phyloP scores from a whole-genome alignment of 306 rosid genomes.

The Quercus ilex region DNA sequence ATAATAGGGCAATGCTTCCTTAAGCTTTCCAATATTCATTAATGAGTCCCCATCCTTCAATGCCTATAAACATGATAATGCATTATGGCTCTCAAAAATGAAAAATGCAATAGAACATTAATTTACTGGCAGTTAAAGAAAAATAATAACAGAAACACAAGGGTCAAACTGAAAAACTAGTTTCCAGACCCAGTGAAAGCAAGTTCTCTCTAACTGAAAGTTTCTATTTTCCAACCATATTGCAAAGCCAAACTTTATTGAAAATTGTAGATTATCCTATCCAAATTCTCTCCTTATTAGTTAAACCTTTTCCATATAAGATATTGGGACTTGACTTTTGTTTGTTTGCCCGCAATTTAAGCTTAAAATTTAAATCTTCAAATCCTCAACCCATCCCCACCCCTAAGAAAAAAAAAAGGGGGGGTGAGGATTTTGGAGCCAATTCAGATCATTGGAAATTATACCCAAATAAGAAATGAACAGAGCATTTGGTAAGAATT shows the following conservation, averaged over 20 bases:
- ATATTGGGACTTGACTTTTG: background rate
- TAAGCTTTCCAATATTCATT: conserved; percentile 68
- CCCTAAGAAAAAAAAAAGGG: too few relatives aligned
- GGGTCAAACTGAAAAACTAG: background rate
- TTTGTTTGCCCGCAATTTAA: background rate
- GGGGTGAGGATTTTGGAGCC: too few relatives aligned
- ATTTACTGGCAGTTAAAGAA: conserved; percentile 2
- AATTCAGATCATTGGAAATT: too few relatives aligned
- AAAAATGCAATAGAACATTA: conserved; percentile 2
- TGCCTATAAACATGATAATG: conserved; percentile 34
- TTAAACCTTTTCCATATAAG: background rate
- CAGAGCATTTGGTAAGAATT: background rate
- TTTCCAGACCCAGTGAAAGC: background rate
- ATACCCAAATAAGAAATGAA: too few relatives aligned
- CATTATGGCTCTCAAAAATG: background rate
- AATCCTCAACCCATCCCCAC: too few relatives aligned
- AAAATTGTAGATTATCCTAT: background rate
- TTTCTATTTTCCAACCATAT: background rate
- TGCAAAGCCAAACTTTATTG: background rate
- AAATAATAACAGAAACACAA: background rate
- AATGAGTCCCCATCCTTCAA: conserved; percentile 72
- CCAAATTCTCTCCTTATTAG: background rate
- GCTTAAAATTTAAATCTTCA: too few relatives aligned
- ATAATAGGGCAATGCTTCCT: conserved; percentile 64
- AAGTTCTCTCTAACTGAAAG: background rate